phyloP scores from a whole-genome alignment of 257 asterid genomes.

The Nicotiana undulata region DNA sequence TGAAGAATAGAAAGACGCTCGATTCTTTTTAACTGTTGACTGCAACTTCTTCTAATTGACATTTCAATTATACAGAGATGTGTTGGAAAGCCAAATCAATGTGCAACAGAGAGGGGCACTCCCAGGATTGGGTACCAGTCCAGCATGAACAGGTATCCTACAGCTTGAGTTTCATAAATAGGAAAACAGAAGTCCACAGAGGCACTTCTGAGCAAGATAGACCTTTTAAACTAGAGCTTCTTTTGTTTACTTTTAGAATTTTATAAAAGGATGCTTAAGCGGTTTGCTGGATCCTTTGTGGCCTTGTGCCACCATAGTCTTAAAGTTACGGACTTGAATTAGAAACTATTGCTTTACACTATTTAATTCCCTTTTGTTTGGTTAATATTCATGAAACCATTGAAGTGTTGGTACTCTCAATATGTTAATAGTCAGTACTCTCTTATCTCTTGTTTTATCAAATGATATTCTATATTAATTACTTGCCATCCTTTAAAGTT shows the following conservation, averaged over 20 bases:
- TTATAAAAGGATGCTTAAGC: neutral
- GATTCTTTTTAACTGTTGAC: neutral
- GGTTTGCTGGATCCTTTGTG: neutral
- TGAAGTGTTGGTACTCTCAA: neutral
- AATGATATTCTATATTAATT: neutral
- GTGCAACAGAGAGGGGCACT: constrained; percentile 36
- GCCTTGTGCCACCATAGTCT: neutral
- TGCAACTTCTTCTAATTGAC: neutral
- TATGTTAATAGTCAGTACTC: neutral
- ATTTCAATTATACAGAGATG: constrained; percentile 23
- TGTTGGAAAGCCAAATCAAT: constrained; percentile 48
- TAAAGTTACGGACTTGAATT: neutral
- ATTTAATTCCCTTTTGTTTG: neutral
- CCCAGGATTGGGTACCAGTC: constrained; percentile 29
- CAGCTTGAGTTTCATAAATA: neutral
- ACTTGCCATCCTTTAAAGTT: neutral
- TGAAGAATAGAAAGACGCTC: constrained; percentile 7
- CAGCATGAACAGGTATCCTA: constrained; percentile 40
- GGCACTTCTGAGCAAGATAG: neutral
- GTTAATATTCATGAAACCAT: neutral
- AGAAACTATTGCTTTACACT: neutral
- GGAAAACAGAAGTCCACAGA: neutral
- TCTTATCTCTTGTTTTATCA: neutral
- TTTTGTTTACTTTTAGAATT: neutral
- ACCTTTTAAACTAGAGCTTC: neutral